phyloP scores from a whole-genome alignment of 306 rosid genomes.

The Quercus aquifolioides region DNA sequence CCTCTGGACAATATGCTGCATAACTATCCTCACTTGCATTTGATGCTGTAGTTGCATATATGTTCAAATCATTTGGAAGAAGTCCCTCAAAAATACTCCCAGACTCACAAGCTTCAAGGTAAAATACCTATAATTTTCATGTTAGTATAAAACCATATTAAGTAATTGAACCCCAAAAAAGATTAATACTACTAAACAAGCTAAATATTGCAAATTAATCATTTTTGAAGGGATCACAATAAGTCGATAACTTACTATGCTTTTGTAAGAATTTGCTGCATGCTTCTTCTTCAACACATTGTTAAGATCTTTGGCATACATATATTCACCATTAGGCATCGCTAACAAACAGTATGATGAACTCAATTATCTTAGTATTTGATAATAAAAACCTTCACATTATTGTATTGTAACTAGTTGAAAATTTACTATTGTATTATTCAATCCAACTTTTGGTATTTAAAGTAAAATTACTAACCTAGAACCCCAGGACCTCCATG shows the following conservation, averaged over 20 bases:
- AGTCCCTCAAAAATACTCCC: constrained; percentile 78
- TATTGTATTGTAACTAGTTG: not conserved
- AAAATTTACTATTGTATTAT: not conserved
- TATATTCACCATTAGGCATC: constrained; percentile 17
- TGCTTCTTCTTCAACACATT: constrained; percentile 51
- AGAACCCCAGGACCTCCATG: constrained; percentile 50
- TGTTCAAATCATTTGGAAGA: constrained; percentile 43
- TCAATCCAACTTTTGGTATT: not conserved
- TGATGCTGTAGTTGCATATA: constrained; percentile 66
- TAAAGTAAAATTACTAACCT: constrained; percentile 29
- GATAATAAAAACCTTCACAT: not conserved
- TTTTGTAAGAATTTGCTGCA: constrained; percentile 39
- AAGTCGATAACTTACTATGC: constrained; percentile 31
- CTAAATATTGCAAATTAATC: not conserved
- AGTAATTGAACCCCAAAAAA: not conserved
- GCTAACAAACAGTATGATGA: constrained; percentile 18
- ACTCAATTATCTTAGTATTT: not conserved
- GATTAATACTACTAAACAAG: not conserved
- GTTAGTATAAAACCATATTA: not conserved
- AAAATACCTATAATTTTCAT: constrained; percentile 16
- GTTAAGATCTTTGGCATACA: constrained; percentile 38
- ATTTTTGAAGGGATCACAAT: not conserved
- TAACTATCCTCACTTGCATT: constrained; percentile 46
- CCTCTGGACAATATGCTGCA: constrained; percentile 42
- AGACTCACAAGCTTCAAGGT: constrained; percentile 77